A percentile compares a stretch with the other conserved stretches of the same genome.
Conservation (phyloP, 140 eudicot genomes). For the Erigeron philadelphicus region DNA sequence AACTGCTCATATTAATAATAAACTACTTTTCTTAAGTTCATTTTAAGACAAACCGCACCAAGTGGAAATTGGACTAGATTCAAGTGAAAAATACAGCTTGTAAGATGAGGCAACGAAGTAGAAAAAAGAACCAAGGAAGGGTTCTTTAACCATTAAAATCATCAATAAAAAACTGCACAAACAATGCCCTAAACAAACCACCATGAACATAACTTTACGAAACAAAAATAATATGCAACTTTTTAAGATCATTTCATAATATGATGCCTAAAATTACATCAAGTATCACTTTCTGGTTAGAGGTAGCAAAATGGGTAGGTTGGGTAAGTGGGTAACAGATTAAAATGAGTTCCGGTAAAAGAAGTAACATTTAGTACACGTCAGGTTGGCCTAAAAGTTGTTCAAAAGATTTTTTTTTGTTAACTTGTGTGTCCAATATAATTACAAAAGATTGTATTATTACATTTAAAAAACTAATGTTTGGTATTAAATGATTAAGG, state of each 20-base stretch:
- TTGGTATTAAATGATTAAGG: background rate
- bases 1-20: background rate
- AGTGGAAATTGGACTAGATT: background rate
- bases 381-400: background rate
- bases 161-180: background rate
- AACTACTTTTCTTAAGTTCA: background rate
- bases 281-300: background rate
- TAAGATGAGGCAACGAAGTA: background rate
- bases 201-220: background rate
- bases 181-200: background rate
- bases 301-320: constrained; percentile 5
- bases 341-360: background rate
- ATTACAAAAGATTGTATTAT: background rate
- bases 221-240: background rate
- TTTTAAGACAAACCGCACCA: background rate
- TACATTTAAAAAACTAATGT: background rate
- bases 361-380: background rate
- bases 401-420: background rate
- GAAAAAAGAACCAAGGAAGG: background rate
- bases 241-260: background rate
- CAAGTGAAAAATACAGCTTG: background rate
- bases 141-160: background rate
- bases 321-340: background rate
- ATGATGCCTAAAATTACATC: background rate
- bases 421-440: constrained; percentile 9